These are phyloP conservation scores for Pleurotus sapidus DNA, from an alignment of 768 basidiomycete genomes.

Conservation along the genomic window DNA sequence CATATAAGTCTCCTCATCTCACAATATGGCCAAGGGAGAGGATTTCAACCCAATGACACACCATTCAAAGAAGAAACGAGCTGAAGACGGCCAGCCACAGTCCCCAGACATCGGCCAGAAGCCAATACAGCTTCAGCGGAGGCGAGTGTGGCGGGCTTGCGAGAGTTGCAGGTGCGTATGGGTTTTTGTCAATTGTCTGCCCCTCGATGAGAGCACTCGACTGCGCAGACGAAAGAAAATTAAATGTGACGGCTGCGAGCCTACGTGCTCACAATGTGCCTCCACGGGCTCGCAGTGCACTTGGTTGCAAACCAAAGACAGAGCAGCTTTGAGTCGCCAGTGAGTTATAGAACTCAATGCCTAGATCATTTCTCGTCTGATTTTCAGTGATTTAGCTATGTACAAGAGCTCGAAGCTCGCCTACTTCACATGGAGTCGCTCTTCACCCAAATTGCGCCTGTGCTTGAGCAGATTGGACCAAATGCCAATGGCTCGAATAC, in stretches of 20 bases:
- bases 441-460: constrained; percentile 80
- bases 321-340: constrained; percentile 88
- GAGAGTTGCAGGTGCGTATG: constrained; percentile 77
- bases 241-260: constrained; percentile 88
- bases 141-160: constrained; percentile 86
- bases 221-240: constrained; percentile 80
- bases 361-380: constrained; percentile 13
- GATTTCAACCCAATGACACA: constrained; percentile 45
- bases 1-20: constrained; percentile 4
- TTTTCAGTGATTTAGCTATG: constrained; percentile 56
- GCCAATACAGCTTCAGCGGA: constrained; percentile 74
- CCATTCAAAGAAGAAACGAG: constrained; percentile 76
- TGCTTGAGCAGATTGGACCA: constrained; percentile 70
- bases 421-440: constrained; percentile 85
- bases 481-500: constrained; percentile 34
- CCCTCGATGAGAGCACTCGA: constrained; percentile 14
- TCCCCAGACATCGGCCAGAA: constrained; percentile 58
- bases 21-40: constrained; percentile 47
- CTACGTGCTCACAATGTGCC: constrained; percentile 80
- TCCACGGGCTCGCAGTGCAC: constrained; percentile 76
- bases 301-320: constrained; percentile 90
- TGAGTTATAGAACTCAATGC: constrained; percentile 35
- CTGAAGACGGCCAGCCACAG: constrained; percentile 53
- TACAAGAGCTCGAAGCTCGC: constrained; percentile 87
- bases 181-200: constrained; percentile 13